phyloP scores from a whole-genome alignment of 129 eudicot species.

The Lactuca saligna region DNA sequence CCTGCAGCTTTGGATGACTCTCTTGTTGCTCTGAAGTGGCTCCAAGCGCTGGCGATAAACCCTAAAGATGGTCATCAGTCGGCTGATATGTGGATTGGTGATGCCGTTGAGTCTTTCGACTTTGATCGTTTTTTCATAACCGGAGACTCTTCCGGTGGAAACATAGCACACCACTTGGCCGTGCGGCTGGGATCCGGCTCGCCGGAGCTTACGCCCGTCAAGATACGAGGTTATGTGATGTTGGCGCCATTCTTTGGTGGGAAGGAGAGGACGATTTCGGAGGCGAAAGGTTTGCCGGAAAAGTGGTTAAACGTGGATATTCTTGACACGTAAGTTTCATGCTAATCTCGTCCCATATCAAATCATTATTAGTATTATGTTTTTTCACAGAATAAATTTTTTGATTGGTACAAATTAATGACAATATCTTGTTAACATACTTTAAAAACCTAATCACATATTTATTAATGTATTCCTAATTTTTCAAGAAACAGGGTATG shows the following conservation, averaged over 20 bases:
- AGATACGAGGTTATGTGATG: constrained; percentile 70
- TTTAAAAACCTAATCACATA: background rate
- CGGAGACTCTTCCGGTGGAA: constrained; percentile 96
- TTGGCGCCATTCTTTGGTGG: constrained; percentile 94
- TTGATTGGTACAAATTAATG: no score
- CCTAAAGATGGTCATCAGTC: background rate
- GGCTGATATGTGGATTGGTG: constrained; percentile 30
- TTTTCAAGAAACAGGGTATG: no score
- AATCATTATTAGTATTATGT: background rate
- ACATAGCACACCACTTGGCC: constrained; percentile 80
- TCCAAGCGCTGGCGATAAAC: constrained; percentile 29
- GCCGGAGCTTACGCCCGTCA: constrained; percentile 49
- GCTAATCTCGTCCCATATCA: background rate
- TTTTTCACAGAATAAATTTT: background rate
- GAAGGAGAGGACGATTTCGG: constrained; percentile 64
- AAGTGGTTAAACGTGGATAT: constrained; percentile 44
- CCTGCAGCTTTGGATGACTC: constrained; percentile 83
- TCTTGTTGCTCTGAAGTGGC: constrained; percentile 50
- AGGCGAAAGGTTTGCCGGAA: constrained; percentile 64
- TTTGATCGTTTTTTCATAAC: constrained; percentile 51
- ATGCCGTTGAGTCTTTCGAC: constrained; percentile 50
- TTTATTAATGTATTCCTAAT: no score
- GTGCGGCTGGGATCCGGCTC: constrained; percentile 59
- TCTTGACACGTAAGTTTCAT: constrained; percentile 65
- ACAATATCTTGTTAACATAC: no score